These are phyloP conservation scores for Cantharellus cinnabarinus DNA, from an alignment of 768 basidiomycete species.

Conservation along the genomic window DNA sequence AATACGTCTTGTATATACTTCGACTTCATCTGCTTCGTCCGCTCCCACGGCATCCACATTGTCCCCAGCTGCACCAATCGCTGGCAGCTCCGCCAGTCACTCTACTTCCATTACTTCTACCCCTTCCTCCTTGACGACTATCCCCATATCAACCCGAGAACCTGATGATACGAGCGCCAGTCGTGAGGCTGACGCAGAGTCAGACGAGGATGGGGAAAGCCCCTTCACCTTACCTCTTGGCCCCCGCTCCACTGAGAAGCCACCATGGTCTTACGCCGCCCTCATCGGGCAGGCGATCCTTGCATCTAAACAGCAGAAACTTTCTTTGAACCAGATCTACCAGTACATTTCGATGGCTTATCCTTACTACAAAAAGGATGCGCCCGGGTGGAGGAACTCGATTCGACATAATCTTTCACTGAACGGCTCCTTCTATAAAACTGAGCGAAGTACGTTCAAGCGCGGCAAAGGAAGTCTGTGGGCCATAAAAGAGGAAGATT, in stretches of 20 bases:
- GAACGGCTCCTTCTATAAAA: constrained; percentile 75
- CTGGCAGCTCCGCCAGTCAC: too few species aligned
- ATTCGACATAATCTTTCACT: constrained; percentile 93
- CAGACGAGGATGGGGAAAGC: constrained; percentile 13
- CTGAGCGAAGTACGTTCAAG: constrained; percentile 44
- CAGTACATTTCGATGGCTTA: constrained; percentile 88
- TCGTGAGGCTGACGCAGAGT: too few species aligned
- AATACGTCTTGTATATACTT: too few species aligned
- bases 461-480: constrained; percentile 61
- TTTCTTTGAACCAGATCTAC: constrained; percentile 91
- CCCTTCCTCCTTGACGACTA: neutral
- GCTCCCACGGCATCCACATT: too few species aligned
- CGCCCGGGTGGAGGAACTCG: constrained; percentile 95
- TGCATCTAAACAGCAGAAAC: constrained; percentile 59
- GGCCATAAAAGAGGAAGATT: constrained; percentile 68
- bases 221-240: constrained; percentile 69
- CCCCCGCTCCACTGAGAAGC: constrained; percentile 61
- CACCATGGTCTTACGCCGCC: constrained; percentile 81
- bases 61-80: too few species aligned
- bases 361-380: constrained; percentile 81
- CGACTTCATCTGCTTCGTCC: too few species aligned
- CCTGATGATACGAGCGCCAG: constrained; percentile 3
- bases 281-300: constrained; percentile 89
- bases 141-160: constrained; percentile 1
- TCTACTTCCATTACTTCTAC: neutral